These are phyloP conservation scores for Bremia lactucae DNA, from an alignment of 352 stramenopile genomes.

Conservation along the genomic window DNA sequence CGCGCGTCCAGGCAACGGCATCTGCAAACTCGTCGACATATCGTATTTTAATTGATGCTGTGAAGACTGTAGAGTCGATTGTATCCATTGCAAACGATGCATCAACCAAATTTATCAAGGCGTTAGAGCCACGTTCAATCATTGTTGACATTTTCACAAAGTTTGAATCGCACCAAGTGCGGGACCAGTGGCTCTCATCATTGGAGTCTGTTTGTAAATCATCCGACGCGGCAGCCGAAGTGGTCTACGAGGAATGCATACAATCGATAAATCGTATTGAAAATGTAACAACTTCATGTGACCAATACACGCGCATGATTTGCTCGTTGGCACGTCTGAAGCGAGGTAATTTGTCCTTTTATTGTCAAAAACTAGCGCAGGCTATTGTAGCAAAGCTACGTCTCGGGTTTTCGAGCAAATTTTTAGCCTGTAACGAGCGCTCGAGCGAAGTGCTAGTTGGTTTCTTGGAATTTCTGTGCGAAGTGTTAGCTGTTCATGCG, in stretches of 20 bases:
- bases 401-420: constrained; percentile 67
- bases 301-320: constrained; percentile 66
- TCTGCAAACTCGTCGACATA: constrained; percentile 36
- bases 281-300: constrained; percentile 40
- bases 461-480: constrained; percentile 67
- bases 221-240: constrained; percentile 24
- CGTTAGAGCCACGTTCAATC: constrained; percentile 25
- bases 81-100: constrained; percentile 55
- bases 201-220: constrained; percentile 61
- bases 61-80: constrained; percentile 78
- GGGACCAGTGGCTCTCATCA: constrained; percentile 77
- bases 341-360: constrained; percentile 21
- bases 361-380: constrained; percentile 44
- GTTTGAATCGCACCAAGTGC: constrained; percentile 62
- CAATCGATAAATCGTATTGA: constrained; percentile 56
- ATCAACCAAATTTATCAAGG: constrained; percentile 56
- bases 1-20: constrained; percentile 24
- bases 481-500: constrained; percentile 50
- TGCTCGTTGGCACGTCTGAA: constrained; percentile 61
- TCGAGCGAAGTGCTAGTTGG: constrained; percentile 59
- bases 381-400: constrained; percentile 52
- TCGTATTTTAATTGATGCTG: constrained; percentile 71
- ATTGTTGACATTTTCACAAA: constrained; percentile 52
- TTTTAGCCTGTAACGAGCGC: constrained; percentile 60
- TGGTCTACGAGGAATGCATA: constrained; percentile 64